Evolutionary conservation across 139 green algal species (phyloP).

Genomic region (Coccomyxa sp.): DNA sequence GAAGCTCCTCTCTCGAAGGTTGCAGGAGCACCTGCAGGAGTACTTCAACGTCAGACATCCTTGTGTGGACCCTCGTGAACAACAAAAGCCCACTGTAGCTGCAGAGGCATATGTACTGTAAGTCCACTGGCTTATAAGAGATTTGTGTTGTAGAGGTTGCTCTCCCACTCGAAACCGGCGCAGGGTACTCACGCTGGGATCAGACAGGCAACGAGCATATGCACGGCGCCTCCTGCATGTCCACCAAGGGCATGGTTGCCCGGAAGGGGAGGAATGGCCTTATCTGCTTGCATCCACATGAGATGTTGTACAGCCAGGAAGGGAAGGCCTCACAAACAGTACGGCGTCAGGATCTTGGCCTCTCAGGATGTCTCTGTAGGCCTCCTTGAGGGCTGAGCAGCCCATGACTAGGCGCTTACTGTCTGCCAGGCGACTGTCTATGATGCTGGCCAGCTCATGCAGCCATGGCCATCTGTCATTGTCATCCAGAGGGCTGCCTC

Average conservation of each 20-base stretch:
- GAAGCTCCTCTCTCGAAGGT: conserved; percentile 10
- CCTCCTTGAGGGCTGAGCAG: conserved; percentile 37
- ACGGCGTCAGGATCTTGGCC: neutral
- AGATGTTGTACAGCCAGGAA: too few relatives aligned
- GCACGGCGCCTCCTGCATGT: neutral
- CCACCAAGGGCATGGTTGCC: neutral
- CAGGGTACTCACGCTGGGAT: too few relatives aligned
- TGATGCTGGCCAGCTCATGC: conserved; percentile 1
- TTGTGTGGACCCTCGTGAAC: too few relatives aligned
- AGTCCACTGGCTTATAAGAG: too few relatives aligned
- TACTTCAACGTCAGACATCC: too few relatives aligned
- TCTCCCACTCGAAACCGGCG: too few relatives aligned
- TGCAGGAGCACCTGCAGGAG: conserved; percentile 34
- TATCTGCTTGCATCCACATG: neutral
- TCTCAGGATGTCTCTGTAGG: conserved; percentile 22
- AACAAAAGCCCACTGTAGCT: too few relatives aligned
- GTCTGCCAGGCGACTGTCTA: neutral
- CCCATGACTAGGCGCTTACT: conserved; percentile 17
- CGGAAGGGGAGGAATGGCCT: neutral
- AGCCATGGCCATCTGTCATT: conserved; percentile 27
- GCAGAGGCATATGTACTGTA: too few relatives aligned
- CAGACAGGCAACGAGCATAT: too few relatives aligned
- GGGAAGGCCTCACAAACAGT: neutral
- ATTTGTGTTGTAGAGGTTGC: too few relatives aligned
- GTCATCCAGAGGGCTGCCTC: conserved; percentile 7